Evolutionary conservation across 2,329 filamentous ascomycete genomes (phyloP).

Genomic region (Sporothrix pallida): DNA sequence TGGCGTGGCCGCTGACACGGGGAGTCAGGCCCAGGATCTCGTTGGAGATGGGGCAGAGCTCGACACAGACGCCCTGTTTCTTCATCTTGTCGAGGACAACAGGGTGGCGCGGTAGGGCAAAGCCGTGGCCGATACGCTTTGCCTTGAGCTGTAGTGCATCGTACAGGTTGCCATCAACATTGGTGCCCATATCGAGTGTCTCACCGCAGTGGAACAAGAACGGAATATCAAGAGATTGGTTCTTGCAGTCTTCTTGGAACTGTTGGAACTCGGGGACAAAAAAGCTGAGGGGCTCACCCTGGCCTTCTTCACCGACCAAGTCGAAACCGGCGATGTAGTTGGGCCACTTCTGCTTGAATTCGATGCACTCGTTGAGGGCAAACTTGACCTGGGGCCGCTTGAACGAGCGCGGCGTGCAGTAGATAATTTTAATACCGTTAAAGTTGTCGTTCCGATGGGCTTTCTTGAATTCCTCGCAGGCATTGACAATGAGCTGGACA

Average conservation of each 20-base stretch:
- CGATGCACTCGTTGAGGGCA: slow-evolving; percentile 66
- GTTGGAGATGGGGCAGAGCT: slow-evolving; percentile 78
- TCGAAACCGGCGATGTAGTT: slow-evolving; percentile 72
- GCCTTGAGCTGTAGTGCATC: slow-evolving; percentile 70
- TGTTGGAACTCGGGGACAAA: slow-evolving; percentile 61
- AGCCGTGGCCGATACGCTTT: slow-evolving; percentile 76
- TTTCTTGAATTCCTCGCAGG: slow-evolving; percentile 56
- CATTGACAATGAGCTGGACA: slow-evolving; percentile 64
- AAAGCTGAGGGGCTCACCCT: slow-evolving; percentile 62
- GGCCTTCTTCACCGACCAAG: slow-evolving; percentile 70
- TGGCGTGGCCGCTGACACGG: slow-evolving; percentile 67
- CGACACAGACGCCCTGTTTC: slow-evolving; percentile 68
- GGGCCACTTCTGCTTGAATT: slow-evolving; percentile 62
- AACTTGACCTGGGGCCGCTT: slow-evolving; percentile 51
- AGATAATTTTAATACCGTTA: slow-evolving; percentile 72
- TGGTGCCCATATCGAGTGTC: slow-evolving; percentile 69
- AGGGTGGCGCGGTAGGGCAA: slow-evolving; percentile 70
- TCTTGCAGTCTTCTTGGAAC: slow-evolving; percentile 60
- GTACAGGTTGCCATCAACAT: slow-evolving; percentile 70
- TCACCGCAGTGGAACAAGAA: slow-evolving; percentile 81
- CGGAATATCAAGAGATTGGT: slow-evolving; percentile 62
- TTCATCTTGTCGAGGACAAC: slow-evolving; percentile 70
- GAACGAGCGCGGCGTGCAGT: slow-evolving; percentile 71
- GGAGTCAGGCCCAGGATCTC: slow-evolving; percentile 74
- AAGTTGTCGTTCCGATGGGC: slow-evolving; percentile 50